Base-by-base conservation (phyloP, 2,329 filamentous ascomycete species). In the Hirsutella thompsonii region DNA sequence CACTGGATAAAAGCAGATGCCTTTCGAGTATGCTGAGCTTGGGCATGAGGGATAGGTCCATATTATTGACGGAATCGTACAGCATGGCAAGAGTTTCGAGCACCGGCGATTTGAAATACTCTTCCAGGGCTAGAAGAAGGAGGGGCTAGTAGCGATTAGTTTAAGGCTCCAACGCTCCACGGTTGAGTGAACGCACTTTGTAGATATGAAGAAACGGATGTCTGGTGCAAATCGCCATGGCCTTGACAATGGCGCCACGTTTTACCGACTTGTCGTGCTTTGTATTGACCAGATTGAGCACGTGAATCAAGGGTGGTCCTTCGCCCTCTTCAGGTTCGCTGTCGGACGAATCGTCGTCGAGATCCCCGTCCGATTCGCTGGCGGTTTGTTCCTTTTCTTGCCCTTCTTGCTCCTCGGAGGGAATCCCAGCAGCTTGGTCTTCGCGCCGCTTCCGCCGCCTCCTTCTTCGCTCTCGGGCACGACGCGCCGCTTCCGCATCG, bases 191-290 rank as follows among this genome's bases (percentile, higher is more conserved):
- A 57, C 68, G 49, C 59, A 83, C 84, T 74, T 98, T 98, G 68
- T 98, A 98, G 48, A 98, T 98, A 63, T 98, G 92, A 50, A 98
- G 67, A 62, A 98, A 98, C 3, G 92, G 89, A 67, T 98, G 92
- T 35, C 92, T 74, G 8, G 92, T 98, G 68, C 92, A 98, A 51
- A 98, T 95, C 23, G 92, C 92, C 92, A 98, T 98, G 34, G 92
- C 87, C 59, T 96, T 96, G 44, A 96, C 90, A 38, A 95, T 74
- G 18, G 92, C 92, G 44, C 92, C 92, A 72, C 92, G 81, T 63
- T 92, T 93, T 37, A 86, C 86, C 18, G 82, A 83, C 55, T 85
- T 90, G 66, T 98, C 92, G 59, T 94, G 87, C 61, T 96, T 96
- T 8, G 90, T 98, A 60, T 98, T 96, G 52, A 98, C 92, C 56